Evolutionary conservation across 1,284 basidiomycete species (phyloP).

Genomic region (Anthracocystis setariae): DNA sequence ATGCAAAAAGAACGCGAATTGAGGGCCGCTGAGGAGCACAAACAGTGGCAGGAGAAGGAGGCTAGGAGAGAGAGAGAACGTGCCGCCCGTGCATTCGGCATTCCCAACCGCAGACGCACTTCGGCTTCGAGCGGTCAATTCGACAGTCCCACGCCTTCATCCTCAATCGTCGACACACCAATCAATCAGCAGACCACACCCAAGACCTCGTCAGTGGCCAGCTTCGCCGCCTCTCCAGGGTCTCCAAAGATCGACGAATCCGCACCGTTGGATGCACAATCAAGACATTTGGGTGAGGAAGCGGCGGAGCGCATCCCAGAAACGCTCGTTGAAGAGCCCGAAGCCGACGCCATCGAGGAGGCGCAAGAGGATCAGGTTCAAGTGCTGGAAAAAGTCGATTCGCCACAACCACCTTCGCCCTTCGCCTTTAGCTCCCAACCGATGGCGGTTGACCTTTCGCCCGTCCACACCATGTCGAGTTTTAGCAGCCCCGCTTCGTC

Average conservation of each 20-base stretch:
- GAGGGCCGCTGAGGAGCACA: slow-evolving; percentile 31
- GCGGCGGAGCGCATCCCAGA: slow-evolving; percentile 25
- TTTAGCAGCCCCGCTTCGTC: slow-evolving; percentile 38
- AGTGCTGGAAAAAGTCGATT: background rate
- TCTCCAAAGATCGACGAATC: slow-evolving; percentile 36
- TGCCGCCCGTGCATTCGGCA: slow-evolving; percentile 35
- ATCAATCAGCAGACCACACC: background rate
- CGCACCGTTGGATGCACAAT: slow-evolving; percentile 11
- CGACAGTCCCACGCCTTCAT: slow-evolving; percentile 14
- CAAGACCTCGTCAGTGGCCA: slow-evolving; percentile 1
- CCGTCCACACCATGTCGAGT: slow-evolving; percentile 10
- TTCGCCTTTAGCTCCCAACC: slow-evolving; percentile 38
- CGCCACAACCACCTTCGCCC: slow-evolving; percentile 3
- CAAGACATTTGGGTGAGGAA: slow-evolving; percentile 29
- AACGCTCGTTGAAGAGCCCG: slow-evolving; percentile 10
- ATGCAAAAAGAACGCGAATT: slow-evolving; percentile 47
- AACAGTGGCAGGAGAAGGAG: slow-evolving; percentile 42
- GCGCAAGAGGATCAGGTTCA: slow-evolving; percentile 11
- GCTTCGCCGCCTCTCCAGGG: background rate
- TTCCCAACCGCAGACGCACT: slow-evolving; percentile 10
- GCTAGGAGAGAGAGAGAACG: slow-evolving; percentile 39
- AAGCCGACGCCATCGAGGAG: background rate
- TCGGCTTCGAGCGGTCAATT: slow-evolving; percentile 16
- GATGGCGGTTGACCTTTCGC: slow-evolving; percentile 40
- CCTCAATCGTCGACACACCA: slow-evolving; percentile 7